Evolutionary conservation across 495 filamentous ascomycete species (phyloP).

Genomic region (Aspergillus egyptiacus): DNA sequence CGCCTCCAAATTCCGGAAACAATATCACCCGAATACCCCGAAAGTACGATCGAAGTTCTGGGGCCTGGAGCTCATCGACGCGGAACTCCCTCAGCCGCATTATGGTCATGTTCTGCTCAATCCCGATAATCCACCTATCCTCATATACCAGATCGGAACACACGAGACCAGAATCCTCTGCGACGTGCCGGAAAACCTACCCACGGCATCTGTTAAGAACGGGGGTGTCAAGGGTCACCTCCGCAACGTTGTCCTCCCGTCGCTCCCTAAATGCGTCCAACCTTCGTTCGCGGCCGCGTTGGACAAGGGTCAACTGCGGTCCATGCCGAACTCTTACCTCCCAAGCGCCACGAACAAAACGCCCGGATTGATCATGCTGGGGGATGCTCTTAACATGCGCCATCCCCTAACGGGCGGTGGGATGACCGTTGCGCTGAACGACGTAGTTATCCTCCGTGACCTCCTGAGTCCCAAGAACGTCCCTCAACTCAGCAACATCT

Average conservation of each 20-base stretch:
- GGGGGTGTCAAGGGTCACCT: slow-evolving; percentile 85
- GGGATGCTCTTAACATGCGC: slow-evolving; percentile 95
- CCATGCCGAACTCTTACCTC: slow-evolving; percentile 93
- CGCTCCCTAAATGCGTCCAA: slow-evolving; percentile 63
- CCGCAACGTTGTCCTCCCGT: slow-evolving; percentile 66
- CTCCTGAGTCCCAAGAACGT: slow-evolving; percentile 61
- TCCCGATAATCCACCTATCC: slow-evolving; percentile 60
- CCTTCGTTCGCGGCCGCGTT: slow-evolving; percentile 72
- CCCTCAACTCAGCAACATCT: slow-evolving; percentile 62
- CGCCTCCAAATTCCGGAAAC: slow-evolving; percentile 85
- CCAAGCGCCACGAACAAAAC: slow-evolving; percentile 65
- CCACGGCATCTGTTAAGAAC: slow-evolving; percentile 59
- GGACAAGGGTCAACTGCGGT: slow-evolving; percentile 62
- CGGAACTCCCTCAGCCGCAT: slow-evolving; percentile 60
- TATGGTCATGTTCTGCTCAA: slow-evolving; percentile 88
- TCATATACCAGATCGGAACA: slow-evolving; percentile 95
- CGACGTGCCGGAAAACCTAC: slow-evolving; percentile 76
- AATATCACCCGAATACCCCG: slow-evolving; percentile 62
- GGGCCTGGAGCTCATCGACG: slow-evolving; percentile 86
- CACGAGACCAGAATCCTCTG: slow-evolving; percentile 88
- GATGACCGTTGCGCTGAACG: slow-evolving; percentile 92
- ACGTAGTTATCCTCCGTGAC: slow-evolving; percentile 68
- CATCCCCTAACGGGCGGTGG: slow-evolving; percentile 91
- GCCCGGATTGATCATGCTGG: slow-evolving; percentile 73
- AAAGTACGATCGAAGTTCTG: slow-evolving; percentile 78